phyloP scores from a whole-genome alignment of 2,329 filamentous ascomycete species.

The Fonsecaea pedrosoi region DNA sequence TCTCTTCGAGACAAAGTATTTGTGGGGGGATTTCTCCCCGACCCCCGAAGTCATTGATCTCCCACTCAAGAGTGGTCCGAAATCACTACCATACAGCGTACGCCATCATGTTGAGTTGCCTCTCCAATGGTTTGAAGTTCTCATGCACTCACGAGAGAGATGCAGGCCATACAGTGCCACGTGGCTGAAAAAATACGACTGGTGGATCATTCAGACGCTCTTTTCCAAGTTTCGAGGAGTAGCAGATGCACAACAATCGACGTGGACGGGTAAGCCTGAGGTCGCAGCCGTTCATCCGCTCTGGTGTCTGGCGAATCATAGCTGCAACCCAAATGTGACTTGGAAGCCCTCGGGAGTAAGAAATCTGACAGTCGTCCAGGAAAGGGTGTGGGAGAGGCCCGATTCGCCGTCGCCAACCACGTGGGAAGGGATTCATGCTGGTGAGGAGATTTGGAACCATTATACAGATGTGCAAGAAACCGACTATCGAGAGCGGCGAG shows the following conservation, averaged over 20 bases:
- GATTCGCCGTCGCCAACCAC: constrained; percentile 46
- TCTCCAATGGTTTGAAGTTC: constrained; percentile 65
- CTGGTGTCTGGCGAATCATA: constrained; percentile 96
- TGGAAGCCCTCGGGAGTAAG: constrained; percentile 73
- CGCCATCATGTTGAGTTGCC: constrained; percentile 65
- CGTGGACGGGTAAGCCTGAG: constrained; percentile 80
- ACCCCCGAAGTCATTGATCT: constrained; percentile 40
- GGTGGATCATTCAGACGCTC: constrained; percentile 80
- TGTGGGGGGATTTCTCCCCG: constrained; percentile 67
- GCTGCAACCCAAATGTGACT: constrained; percentile 90
- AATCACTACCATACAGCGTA: constrained; percentile 66
- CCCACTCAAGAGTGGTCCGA: constrained; percentile 29
- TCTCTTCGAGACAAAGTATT: constrained; percentile 66
- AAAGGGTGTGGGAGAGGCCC: constrained; percentile 43
- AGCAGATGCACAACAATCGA: constrained; percentile 81
- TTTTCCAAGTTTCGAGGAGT: constrained; percentile 94
- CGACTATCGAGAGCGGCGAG: constrained; percentile 83
- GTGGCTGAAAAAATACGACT: constrained; percentile 51
- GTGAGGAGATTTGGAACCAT: constrained; percentile 88
- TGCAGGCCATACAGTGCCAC: constrained; percentile 61
- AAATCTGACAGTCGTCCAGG: constrained; percentile 32
- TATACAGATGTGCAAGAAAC: constrained; percentile 87
- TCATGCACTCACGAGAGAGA: constrained; percentile 41
- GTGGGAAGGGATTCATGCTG: constrained; percentile 73
- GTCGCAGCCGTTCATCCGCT: constrained; percentile 92